phyloP scores from a whole-genome alignment of 1,139 yeast species.

The Yamadazyma spencermartinsiae region DNA sequence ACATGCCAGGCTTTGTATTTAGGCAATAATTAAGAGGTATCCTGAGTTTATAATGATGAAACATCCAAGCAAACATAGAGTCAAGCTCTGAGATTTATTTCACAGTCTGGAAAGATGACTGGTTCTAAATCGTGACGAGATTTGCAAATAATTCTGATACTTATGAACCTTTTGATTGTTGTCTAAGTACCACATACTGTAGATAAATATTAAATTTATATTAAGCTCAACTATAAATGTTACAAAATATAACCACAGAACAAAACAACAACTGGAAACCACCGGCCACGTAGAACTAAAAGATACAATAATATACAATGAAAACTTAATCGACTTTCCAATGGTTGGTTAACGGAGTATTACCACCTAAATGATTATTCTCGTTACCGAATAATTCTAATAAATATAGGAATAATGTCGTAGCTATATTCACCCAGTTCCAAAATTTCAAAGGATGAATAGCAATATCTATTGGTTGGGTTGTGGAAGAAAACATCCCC shows the following conservation, averaged over 20 bases:
- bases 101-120: conserved; percentile 52
- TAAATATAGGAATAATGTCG: conserved; percentile 75
- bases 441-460: conserved; percentile 90
- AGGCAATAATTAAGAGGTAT: conserved; percentile 16
- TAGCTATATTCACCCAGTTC: conserved; percentile 92
- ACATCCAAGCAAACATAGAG: conserved; percentile 83
- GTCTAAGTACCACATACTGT: background rate
- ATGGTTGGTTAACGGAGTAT: conserved; percentile 38
- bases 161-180: conserved; percentile 17
- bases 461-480: conserved; percentile 28
- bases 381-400: conserved; percentile 62
- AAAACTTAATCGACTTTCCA: conserved; percentile 42
- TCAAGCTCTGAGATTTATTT: conserved; percentile 78
- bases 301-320: conserved; percentile 4
- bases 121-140: conserved; percentile 45
- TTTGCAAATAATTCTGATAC: conserved; percentile 37
- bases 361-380: conserved; percentile 28
- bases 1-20: conserved; percentile 59
- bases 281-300: background rate
- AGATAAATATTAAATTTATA: no score
- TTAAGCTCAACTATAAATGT: conserved; percentile 1
- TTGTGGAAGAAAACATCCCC: conserved; percentile 46
- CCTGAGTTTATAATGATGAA: conserved; percentile 58
- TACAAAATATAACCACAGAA: background rate
- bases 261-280: background rate